Evolutionary conservation across 257 asterid genomes (phyloP).

Genomic region (Solanum neorickii): DNA sequence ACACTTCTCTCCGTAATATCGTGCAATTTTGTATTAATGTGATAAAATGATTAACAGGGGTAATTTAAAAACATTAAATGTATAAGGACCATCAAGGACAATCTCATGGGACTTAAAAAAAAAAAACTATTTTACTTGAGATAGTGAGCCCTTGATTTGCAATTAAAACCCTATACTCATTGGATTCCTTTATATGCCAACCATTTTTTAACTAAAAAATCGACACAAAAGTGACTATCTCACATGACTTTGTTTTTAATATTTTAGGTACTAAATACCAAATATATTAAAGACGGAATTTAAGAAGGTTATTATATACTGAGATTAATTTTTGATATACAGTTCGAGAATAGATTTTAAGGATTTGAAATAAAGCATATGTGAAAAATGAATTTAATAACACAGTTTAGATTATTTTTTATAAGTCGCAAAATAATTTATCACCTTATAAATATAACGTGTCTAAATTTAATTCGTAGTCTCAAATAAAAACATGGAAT

Average conservation of each 20-base stretch:
- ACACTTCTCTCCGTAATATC: not conserved
- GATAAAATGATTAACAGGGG: not conserved
- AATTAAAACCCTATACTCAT: not conserved
- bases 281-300: not conserved
- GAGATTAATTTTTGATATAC: not conserved
- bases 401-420: rapidly evolving
- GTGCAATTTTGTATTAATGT: not conserved
- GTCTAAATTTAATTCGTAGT: not conserved
- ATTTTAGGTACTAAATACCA: too few relatives aligned
- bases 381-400: not conserved
- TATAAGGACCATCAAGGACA: not conserved
- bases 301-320: not conserved
- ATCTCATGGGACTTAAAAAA: not conserved
- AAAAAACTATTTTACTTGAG: not conserved
- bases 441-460: not conserved
- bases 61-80: not conserved
- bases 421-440: rapidly evolving
- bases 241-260: not conserved
- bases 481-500: not conserved
- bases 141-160: not conserved
- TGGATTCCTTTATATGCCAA: not conserved
- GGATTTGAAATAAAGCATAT: not conserved
- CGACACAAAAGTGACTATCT: not conserved
- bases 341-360: not conserved
- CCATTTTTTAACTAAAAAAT: not conserved